Evolutionary conservation across 306 rosid species (phyloP).

Genomic region (Abrus pulchellus): DNA sequence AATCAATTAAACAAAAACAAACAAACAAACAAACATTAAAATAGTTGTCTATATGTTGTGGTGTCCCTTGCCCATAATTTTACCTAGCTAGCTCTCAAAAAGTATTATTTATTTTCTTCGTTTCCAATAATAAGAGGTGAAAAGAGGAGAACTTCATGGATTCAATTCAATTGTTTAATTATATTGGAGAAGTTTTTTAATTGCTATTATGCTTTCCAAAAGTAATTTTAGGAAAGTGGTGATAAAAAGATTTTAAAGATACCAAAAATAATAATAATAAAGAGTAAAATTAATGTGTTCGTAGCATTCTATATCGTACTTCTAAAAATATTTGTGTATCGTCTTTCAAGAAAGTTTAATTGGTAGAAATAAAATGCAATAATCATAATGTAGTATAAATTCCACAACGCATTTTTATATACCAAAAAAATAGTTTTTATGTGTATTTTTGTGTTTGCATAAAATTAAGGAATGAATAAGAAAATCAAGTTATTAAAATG

Average conservation of each 20-base stretch:
- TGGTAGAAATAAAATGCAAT: neutral
- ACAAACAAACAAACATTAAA: neutral
- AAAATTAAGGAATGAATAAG: neutral
- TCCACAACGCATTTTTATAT: neutral
- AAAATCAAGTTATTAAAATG: neutral
- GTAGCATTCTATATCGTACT: neutral
- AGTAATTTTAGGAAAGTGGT: neutral
- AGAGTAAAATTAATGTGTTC: neutral
- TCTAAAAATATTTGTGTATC: neutral
- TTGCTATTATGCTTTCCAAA: conserved; percentile 10
- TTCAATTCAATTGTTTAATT: conserved; percentile 11
- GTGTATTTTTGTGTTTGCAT: neutral
- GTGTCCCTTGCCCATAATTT: neutral
- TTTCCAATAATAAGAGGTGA: conserved; percentile 22
- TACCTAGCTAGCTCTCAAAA: neutral
- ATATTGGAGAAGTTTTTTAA: neutral
- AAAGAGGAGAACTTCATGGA: conserved; percentile 23
- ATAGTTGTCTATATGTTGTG: neutral
- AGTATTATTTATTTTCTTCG: neutral
- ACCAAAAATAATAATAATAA: neutral
- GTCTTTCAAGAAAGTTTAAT: neutral
- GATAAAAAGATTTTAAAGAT: neutral
- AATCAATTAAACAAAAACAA: neutral
- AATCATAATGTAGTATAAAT: neutral
- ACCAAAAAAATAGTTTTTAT: neutral